Percentiles rank a stretch among this genome's conserved stretches.
These are phyloP conservation scores for Cladosporium sp. DNA, from an alignment of 2,329 filamentous ascomycete genomes.

Conservation along the genomic window DNA sequence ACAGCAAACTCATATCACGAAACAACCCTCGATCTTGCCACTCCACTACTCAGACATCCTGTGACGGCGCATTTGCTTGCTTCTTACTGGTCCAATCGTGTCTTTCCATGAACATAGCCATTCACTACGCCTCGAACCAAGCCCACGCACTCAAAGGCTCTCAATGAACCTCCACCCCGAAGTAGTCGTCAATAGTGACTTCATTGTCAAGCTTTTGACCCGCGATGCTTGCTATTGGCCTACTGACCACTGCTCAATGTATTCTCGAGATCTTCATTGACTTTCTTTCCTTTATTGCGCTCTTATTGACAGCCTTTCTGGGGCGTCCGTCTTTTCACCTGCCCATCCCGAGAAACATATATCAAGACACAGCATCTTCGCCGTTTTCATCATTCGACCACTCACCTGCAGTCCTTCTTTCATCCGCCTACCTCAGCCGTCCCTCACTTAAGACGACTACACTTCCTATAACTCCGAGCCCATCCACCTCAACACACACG, in stretches of 20 bases:
- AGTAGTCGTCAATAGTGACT: conserved; percentile 8
- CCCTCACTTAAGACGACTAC: conserved; percentile 17
- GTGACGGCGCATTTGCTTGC: background rate
- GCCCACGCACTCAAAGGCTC: conserved; percentile 2
- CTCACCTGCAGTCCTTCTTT: conserved; percentile 26
- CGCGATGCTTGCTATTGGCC: background rate
- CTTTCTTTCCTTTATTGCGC: background rate
- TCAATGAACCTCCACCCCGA: background rate
- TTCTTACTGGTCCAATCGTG: background rate
- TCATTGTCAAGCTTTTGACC: background rate
- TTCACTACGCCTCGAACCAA: conserved; percentile 8
- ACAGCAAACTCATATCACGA: background rate
- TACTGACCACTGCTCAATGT: conserved; percentile 14
- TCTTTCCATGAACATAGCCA: background rate
- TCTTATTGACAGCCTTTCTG: conserved; percentile 26
- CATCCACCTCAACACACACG: conserved; percentile 12
- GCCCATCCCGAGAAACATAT: conserved; percentile 13
- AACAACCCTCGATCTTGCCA: background rate
- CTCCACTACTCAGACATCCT: background rate
- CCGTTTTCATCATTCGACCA: conserved; percentile 18
- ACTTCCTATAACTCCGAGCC: background rate
- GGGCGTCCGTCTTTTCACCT: conserved; percentile 17
- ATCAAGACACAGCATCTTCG: conserved; percentile 17
- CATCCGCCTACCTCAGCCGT: conserved; percentile 4
- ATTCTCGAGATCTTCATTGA: background rate